These are phyloP conservation scores for Pythium biforme DNA, from an alignment of 352 stramenopile genomes.

Conservation along the genomic window DNA sequence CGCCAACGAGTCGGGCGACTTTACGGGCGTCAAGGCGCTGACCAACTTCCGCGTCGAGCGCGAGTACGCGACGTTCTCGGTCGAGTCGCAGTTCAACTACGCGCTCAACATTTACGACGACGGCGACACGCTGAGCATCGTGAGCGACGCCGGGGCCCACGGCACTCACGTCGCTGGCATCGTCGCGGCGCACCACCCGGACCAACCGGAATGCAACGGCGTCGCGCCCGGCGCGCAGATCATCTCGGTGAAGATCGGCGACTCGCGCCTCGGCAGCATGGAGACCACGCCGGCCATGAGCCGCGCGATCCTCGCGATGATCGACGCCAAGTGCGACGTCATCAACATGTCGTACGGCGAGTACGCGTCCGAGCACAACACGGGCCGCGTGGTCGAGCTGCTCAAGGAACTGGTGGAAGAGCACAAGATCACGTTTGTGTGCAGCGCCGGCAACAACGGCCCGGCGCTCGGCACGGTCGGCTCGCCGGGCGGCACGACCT, in stretches of 20 bases:
- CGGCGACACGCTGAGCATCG: conserved; percentile 90
- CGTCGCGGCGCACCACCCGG: conserved; percentile 87
- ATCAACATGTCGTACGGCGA: conserved; percentile 98
- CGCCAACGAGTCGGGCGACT: conserved; percentile 80
- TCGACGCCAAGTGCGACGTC: conserved; percentile 88
- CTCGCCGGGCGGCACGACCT: conserved; percentile 88
- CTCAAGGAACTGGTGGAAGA: conserved; percentile 90
- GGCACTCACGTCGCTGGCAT: conserved; percentile 96
- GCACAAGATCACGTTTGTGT: conserved; percentile 93
- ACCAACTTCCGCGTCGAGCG: conserved; percentile 78
- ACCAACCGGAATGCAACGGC: conserved; percentile 88
- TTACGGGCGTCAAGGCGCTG: conserved; percentile 57
- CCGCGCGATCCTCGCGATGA: conserved; percentile 89
- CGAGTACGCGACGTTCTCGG: conserved; percentile 87
- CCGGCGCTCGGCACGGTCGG: conserved; percentile 94
- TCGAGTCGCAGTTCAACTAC: conserved; percentile 93
- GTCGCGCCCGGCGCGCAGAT: conserved; percentile 94
- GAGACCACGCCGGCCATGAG: conserved; percentile 91
- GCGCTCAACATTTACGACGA: conserved; percentile 95
- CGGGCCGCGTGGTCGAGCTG: conserved; percentile 87
- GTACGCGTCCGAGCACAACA: conserved; percentile 85
- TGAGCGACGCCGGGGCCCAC: conserved; percentile 92
- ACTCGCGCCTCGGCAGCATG: conserved; percentile 92
- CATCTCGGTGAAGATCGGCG: conserved; percentile 94
- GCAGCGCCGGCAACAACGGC: conserved; percentile 94